phyloP scores from a whole-genome alignment of 768 basidiomycete genomes.

The Hericium alpestre region DNA sequence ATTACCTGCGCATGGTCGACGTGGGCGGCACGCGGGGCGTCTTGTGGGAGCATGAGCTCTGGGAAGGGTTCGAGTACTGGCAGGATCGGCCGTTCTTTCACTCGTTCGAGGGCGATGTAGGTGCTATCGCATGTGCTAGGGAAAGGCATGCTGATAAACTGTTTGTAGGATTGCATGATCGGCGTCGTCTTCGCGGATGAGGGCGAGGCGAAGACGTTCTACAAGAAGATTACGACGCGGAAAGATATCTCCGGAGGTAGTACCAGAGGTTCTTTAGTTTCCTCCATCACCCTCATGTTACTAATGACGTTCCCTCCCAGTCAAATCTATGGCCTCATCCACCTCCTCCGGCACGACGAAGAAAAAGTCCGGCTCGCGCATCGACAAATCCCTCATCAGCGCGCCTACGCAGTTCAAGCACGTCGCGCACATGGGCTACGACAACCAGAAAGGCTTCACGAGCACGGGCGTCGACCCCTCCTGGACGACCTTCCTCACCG shows the following conservation, averaged over 20 bases:
- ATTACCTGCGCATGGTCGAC: conserved; percentile 75
- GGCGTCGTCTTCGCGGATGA: conserved; percentile 87
- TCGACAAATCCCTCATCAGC: conserved; percentile 90
- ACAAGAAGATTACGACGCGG: conserved; percentile 69
- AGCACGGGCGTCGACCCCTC: conserved; percentile 82
- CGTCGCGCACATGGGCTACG: conserved; percentile 92
- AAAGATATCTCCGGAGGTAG: conserved; percentile 35
- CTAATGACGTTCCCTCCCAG: conserved; percentile 9
- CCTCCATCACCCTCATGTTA: background rate
- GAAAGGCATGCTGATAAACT: background rate
- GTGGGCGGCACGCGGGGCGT: conserved; percentile 74
- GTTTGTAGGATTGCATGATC: conserved; percentile 71
- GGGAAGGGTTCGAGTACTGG: conserved; percentile 68
- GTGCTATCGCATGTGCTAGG: conserved; percentile 22
- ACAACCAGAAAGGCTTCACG: conserved; percentile 76
- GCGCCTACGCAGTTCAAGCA: conserved; percentile 75
- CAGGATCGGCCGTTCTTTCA: conserved; percentile 88
- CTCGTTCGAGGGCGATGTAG: conserved; percentile 84
- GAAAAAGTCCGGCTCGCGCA: conserved; percentile 55
- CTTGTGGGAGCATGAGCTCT: conserved; percentile 90
- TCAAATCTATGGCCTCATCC: conserved; percentile 33
- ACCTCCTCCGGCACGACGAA: conserved; percentile 33
- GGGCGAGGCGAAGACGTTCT: conserved; percentile 70
- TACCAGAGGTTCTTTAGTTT: conserved; percentile 20
- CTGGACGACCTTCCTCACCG: conserved; percentile 66